A percentile compares a stretch with the other conserved stretches of the same genome.
phyloP scores from a whole-genome alignment of 768 basidiomycete genomes.

The Austroboletus eburneus region DNA sequence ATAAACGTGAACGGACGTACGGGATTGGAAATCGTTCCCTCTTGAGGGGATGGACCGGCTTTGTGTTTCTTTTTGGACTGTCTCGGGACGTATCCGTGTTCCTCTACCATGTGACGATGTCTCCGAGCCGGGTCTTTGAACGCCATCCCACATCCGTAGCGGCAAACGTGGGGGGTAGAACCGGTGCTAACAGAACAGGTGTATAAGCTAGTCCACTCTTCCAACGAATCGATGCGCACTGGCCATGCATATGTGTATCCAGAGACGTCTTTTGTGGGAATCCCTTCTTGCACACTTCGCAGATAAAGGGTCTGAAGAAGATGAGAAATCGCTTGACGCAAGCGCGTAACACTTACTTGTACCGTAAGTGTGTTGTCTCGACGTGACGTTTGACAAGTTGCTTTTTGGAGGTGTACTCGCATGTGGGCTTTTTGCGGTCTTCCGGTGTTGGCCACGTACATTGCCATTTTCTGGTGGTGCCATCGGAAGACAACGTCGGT shows the following conservation, averaged over 20 bases:
- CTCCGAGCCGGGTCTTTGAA: slow-evolving; percentile 67
- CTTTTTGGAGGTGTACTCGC: slow-evolving; percentile 49
- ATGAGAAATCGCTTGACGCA: slow-evolving; percentile 12
- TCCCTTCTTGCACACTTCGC: slow-evolving; percentile 47
- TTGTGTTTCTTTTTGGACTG: slow-evolving; percentile 43
- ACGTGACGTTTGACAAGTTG: slow-evolving; percentile 69
- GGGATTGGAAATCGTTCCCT: slow-evolving; percentile 20
- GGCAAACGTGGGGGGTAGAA: slow-evolving; percentile 50
- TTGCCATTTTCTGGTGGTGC: slow-evolving; percentile 35
- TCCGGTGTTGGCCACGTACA: slow-evolving; percentile 39
- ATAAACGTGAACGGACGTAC: slow-evolving; percentile 32
- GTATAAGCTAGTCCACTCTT: slow-evolving; percentile 9
- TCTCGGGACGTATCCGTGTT: slow-evolving; percentile 48
- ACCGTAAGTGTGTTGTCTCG: slow-evolving; percentile 55
- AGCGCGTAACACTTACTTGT: slow-evolving; percentile 43
- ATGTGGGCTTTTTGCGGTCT: slow-evolving; percentile 31
- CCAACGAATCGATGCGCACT: slow-evolving; percentile 32
- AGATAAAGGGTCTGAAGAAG: slow-evolving; percentile 44
- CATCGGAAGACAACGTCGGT: slow-evolving; percentile 31
- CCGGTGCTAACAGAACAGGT: slow-evolving; percentile 44
- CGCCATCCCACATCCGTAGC: slow-evolving; percentile 43
- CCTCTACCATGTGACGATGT: slow-evolving; percentile 53
- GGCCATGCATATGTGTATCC: slow-evolving; percentile 53
- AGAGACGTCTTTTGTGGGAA: slow-evolving; percentile 60
- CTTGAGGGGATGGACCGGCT: slow-evolving; percentile 30